Evolutionary conservation across 2,329 filamentous ascomycete genomes (phyloP).

Genomic region (Zopfia rhizophila): DNA sequence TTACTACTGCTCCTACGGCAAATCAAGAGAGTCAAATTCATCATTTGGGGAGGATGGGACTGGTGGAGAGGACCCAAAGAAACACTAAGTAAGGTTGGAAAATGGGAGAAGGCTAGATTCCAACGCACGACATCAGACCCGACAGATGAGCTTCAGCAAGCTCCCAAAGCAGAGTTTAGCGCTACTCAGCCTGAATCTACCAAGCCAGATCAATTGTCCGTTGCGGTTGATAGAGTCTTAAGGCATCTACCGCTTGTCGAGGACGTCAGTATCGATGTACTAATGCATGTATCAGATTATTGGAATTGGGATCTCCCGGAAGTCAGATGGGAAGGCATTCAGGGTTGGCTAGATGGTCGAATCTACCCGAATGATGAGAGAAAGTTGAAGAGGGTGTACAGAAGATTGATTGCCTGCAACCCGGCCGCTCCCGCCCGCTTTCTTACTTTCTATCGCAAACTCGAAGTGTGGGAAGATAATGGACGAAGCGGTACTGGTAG

Average conservation of each 20-base stretch:
- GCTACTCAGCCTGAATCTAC: background rate
- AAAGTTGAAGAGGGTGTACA: constrained; percentile 29
- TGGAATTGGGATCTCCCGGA: constrained; percentile 42
- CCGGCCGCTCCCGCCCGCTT: constrained; percentile 6
- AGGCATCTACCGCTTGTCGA: constrained; percentile 36
- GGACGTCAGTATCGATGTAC: constrained; percentile 34
- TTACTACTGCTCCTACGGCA: constrained; percentile 32
- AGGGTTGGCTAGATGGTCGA: constrained; percentile 38
- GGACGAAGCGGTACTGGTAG: background rate
- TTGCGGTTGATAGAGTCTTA: constrained; percentile 33
- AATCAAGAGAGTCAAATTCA: constrained; percentile 31
- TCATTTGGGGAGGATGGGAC: constrained; percentile 38
- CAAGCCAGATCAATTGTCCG: constrained; percentile 28
- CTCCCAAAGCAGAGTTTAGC: background rate
- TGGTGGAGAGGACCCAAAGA: constrained; percentile 36
- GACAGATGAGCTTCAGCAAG: constrained; percentile 14
- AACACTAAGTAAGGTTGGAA: too few species aligned
- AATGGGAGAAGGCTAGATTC: constrained; percentile 14
- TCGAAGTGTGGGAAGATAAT: constrained; percentile 27
- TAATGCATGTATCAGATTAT: constrained; percentile 32
- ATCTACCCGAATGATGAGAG: constrained; percentile 13
- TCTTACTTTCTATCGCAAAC: constrained; percentile 33
- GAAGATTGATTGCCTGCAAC: constrained; percentile 27
- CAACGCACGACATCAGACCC: constrained; percentile 22
- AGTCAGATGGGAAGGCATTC: constrained; percentile 33